Evolutionary conservation across 2,329 filamentous ascomycete species (phyloP).

Genomic region (Pseudophaeomoniella oleicola): DNA sequence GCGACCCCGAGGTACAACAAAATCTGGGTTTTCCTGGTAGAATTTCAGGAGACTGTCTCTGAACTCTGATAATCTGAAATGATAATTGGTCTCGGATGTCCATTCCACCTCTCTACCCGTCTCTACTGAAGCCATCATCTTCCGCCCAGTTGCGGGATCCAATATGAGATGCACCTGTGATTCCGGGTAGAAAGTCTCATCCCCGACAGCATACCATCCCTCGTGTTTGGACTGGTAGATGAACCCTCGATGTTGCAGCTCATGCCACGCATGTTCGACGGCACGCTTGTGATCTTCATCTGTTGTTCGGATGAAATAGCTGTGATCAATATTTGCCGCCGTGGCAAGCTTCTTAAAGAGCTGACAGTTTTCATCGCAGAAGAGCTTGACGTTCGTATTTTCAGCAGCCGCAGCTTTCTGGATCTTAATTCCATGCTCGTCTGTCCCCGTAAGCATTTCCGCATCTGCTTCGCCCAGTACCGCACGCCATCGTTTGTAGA

Average conservation of each 20-base stretch:
- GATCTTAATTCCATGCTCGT: conserved; percentile 96
- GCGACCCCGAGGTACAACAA: conserved; percentile 57
- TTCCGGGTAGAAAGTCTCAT: conserved; percentile 89
- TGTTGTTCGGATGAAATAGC: conserved; percentile 88
- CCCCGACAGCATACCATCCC: conserved; percentile 93
- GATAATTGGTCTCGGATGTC: conserved; percentile 86
- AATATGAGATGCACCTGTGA: conserved; percentile 58
- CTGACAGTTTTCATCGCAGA: conserved; percentile 72
- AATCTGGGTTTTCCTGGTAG: conserved; percentile 62
- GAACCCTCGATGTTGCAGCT: conserved; percentile 59
- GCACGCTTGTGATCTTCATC: conserved; percentile 67
- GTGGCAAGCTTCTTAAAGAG: conserved; percentile 46
- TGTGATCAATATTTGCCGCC: conserved; percentile 55
- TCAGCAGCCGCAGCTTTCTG: conserved; percentile 68
- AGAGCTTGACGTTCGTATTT: conserved; percentile 59
- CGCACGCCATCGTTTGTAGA: conserved; percentile 80
- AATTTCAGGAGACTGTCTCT: conserved; percentile 64
- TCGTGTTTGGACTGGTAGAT: conserved; percentile 78
- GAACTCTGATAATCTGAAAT: conserved; percentile 79
- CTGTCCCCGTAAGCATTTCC: conserved; percentile 76
- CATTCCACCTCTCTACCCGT: conserved; percentile 90
- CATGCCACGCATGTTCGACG: conserved; percentile 78
- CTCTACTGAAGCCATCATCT: conserved; percentile 67
- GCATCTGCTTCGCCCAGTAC: conserved; percentile 54
- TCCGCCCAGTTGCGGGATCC: conserved; percentile 67